These are phyloP conservation scores for Zygosaccharomyces kombuchaensis DNA, from an alignment of 805 yeast genomes.

Conservation along the genomic window DNA sequence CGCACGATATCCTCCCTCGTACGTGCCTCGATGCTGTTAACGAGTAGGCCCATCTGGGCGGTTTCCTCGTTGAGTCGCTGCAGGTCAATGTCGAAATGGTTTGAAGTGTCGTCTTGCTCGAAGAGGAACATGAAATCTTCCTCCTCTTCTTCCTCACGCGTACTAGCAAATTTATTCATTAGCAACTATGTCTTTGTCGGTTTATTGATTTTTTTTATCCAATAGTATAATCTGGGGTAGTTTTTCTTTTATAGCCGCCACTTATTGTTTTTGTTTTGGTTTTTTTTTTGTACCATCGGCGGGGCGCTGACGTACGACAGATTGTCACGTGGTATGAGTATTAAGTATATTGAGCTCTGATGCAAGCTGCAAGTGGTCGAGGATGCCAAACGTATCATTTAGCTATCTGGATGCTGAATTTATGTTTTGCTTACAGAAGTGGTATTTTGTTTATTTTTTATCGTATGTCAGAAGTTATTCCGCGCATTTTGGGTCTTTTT, in stretches of 20 bases:
- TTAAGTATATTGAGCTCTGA: no score
- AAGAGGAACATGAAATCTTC: conserved; percentile 8
- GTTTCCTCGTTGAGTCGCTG: conserved; percentile 4
- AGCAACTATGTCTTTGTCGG: no score
- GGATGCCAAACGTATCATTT: not conserved
- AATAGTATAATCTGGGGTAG: no score
- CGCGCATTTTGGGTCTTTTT: no score
- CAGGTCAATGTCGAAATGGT: conserved; percentile 1
- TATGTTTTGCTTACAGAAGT: not conserved
- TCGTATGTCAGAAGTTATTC: no score
- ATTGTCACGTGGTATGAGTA: not conserved
- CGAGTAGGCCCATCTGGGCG: conserved; percentile 5
- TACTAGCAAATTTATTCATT: conserved; percentile 1
- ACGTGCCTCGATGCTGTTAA: conserved; percentile 5
- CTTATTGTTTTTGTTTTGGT: not conserved
- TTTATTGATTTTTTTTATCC: no score
- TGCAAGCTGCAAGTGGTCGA: no score
- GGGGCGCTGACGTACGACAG: not conserved
- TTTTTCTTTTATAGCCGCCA: not conserved
- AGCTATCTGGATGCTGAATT: not conserved
- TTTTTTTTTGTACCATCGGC: not conserved
- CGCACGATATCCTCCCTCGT: conserved; percentile 8
- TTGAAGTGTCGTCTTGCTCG: conserved; percentile 6
- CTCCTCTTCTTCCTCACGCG: conserved; percentile 3
- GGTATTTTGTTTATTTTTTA: not conserved